Percentiles rank a stretch among this genome's conserved stretches.
Conservation (phyloP, 2,329 filamentous ascomycete species). For the Graphiopsis chlorocephala region DNA sequence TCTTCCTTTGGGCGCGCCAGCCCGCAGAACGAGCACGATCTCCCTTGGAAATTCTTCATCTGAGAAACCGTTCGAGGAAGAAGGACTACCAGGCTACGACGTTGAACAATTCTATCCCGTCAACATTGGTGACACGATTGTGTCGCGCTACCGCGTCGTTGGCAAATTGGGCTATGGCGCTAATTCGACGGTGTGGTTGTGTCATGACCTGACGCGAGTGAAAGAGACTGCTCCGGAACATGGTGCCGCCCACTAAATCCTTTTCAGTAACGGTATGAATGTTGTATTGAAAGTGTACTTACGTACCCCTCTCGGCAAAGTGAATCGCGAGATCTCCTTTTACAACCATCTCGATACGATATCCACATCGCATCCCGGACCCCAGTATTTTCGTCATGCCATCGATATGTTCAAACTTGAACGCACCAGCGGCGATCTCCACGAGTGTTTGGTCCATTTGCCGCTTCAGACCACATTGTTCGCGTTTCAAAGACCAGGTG, state of each 20-base stretch:
- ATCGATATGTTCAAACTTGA: background rate
- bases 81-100: conserved; percentile 27
- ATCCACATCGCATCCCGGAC: background rate
- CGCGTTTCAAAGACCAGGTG: background rate
- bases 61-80: conserved; percentile 27
- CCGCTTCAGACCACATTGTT: background rate
- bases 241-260: no score
- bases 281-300: background rate
- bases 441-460: background rate
- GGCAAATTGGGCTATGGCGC: conserved; percentile 46
- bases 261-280: background rate
- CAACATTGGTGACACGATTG: conserved; percentile 35
- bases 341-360: background rate
- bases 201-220: conserved; percentile 37
- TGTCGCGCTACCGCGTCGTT: conserved; percentile 38
- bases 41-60: no score
- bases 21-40: no score
- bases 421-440: background rate
- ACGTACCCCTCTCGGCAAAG: background rate
- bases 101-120: conserved; percentile 39
- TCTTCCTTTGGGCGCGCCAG: no score
- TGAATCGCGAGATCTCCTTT: background rate
- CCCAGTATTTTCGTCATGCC: background rate
- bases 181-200: conserved; percentile 45
- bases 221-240: no score